Base-by-base conservation (phyloP, 352 stramenopile species). In the Phytophthora melonis region DNA sequence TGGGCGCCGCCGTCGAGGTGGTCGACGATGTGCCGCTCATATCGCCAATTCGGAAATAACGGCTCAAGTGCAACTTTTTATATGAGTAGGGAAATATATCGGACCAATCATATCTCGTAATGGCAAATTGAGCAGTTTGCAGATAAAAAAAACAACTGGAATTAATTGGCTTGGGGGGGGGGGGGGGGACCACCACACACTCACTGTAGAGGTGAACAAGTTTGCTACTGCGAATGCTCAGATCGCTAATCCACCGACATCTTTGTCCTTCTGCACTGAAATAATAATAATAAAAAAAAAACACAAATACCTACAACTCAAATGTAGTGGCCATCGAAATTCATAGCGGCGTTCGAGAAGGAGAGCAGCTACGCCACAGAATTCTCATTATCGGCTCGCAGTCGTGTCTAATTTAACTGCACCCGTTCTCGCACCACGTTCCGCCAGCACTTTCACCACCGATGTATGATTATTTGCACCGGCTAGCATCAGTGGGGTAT, bases 21-120 rank as follows among this genome's bases (percentile, higher is more conserved):
- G 56, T n/a, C n/a, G 52, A 34, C 13, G 52, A 25, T 52, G 47
- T 27, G 49, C 56, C 67, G 53, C 53, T 74, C 67, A 74, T 74
- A 70, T 62, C 27, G 59, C 14, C 3, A 13, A 50, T 50, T 19
- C 43, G 14, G 43, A 50, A 50, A 50, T 50, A 50, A 50, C 39
- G 16, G 39, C 13, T 45, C 6, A 50, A 50, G 14, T 45, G 32
- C 32, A 39, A 39, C 32, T 39, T 39, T 39, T 39, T 39, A 4
- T 39, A 39, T 39, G 32, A 39, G 32, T 13, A 13, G 32, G 32
- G 10, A 39, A 39, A 39, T 27, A 27, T 39, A 39, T 39, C 32
- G 32, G 32, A 39, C 36, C 36, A 45, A 45, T 45, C 36, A 39
- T 39, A 39, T 13, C 32, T 39, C 36, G 39, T 45, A 45, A 45